A percentile compares a stretch with the other conserved stretches of the same genome.
phyloP scores from a whole-genome alignment of 495 filamentous ascomycete species.

The Penicillium parvum region DNA sequence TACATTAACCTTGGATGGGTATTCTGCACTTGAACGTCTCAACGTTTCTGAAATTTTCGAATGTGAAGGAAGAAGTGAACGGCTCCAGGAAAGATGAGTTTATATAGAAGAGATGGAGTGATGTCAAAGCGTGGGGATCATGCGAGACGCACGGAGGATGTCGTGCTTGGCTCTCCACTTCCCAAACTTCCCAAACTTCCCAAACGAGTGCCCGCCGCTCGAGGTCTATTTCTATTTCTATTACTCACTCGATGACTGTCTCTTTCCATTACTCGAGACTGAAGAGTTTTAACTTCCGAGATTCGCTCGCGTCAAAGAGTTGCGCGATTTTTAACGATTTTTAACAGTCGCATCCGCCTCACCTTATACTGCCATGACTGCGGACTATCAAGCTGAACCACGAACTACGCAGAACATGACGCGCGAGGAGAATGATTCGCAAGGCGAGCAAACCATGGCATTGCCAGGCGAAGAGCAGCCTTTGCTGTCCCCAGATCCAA shows the following conservation, averaged over 20 bases:
- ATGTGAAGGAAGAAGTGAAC: not conserved
- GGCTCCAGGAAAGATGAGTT: not conserved
- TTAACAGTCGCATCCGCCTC: too few species aligned
- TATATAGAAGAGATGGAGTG: not conserved
- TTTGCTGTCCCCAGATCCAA: slow-evolving; percentile 30
- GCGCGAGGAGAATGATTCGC: too few species aligned
- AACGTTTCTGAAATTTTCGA: not conserved
- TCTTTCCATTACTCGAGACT: not conserved
- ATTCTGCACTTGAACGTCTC: slow-evolving; percentile 37
- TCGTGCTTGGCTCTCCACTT: slow-evolving; percentile 19
- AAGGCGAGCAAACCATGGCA: slow-evolving; percentile 2
- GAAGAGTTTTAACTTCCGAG: not conserved
- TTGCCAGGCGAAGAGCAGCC: slow-evolving; percentile 30
- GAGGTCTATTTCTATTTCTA: too few species aligned
- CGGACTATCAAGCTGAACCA: too few species aligned
- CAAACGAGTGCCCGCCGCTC: slow-evolving; percentile 25
- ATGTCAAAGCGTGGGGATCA: not conserved
- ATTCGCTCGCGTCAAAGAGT: too few species aligned
- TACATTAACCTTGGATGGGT: slow-evolving; percentile 55
- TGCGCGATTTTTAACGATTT: too few species aligned
- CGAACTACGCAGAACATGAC: too few species aligned
- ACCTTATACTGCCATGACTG: too few species aligned
- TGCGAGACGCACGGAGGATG: slow-evolving; percentile 12
- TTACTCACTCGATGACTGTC: too few species aligned
- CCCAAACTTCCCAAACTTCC: slow-evolving; percentile 9